Conservation (phyloP, 2,329 filamentous ascomycete species). For the Paecilomyces dactylethromorphus region DNA sequence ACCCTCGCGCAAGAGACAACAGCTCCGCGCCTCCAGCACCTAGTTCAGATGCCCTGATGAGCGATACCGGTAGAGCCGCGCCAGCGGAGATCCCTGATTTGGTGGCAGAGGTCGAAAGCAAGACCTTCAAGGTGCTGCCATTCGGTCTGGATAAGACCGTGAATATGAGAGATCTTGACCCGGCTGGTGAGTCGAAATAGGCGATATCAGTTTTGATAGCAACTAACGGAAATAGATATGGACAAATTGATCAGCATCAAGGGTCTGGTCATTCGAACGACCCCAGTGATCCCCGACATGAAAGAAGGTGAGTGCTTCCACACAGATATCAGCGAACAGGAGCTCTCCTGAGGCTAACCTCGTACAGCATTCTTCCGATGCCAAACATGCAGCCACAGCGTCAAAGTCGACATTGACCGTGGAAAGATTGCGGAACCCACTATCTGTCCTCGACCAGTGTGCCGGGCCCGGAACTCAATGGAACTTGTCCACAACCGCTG, state of each 20-base stretch:
- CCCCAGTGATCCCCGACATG: constrained; percentile 97
- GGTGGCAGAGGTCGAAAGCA: constrained; percentile 68
- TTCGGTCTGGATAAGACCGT: constrained; percentile 81
- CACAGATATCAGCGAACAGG: neutral
- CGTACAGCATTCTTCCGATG: constrained; percentile 85
- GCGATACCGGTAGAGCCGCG: constrained; percentile 27
- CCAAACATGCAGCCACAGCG: constrained; percentile 83
- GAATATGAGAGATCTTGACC: constrained; percentile 91
- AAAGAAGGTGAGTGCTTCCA: constrained; percentile 58
- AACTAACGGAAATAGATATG: constrained; percentile 58
- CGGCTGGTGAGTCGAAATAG: constrained; percentile 50
- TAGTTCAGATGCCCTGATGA: constrained; percentile 63
- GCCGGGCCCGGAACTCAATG: constrained; percentile 88
- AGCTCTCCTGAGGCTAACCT: constrained; percentile 7
- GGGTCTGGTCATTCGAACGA: constrained; percentile 90
- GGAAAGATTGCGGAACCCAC: constrained; percentile 95
- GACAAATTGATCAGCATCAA: constrained; percentile 94
- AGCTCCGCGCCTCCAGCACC: constrained; percentile 73
- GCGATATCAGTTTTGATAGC: neutral
- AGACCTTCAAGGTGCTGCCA: constrained; percentile 77
- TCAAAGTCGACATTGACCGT: constrained; percentile 85
- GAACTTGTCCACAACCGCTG: constrained; percentile 96
- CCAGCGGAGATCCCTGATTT: constrained; percentile 58
- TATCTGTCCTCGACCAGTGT: constrained; percentile 74
- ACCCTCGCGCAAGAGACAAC: constrained; percentile 43